Evolutionary conservation across 176 grass and related monocot genomes (phyloP), one percentile per base, ranked within the genome.

Genomic region (Eleusine indica): DNA sequence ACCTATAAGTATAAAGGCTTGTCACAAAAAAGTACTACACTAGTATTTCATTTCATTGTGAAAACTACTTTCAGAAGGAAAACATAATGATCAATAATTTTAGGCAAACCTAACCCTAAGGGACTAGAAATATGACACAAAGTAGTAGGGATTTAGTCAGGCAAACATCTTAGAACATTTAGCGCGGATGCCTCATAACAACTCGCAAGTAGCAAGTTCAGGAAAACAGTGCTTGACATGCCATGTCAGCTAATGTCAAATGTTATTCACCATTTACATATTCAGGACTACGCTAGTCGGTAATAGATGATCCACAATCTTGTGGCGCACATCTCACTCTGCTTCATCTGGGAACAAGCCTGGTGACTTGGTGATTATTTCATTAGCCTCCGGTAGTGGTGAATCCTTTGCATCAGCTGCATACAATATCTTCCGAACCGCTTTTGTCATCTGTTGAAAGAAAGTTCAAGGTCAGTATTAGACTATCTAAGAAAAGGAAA

Each of bases 371-470:
- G 65, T 88, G 56, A 94, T 87, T 64, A 97, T 91, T 80, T 91
- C 94, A 71, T 92, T 76, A 46, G 87, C 94, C 80, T 89, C 94
- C 49, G 85, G 72, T 57, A 97, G 72, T 12, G 91, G 80, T 68
- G 91, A 90, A 47, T 89, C 92, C 75, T 52, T 89, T 62, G 81
- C 89, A 87, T 94, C 92, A 29, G 92, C 64, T 11, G 94, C 85
- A 82, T 97, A 97, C 17, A 97, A 78, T 54, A 97, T 97, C 92
- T 90, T 92, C 46, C 76, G 65, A 46, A 97, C 73, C 1, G 91
- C 92, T 86, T 94, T 97, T 4, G 90, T 89, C 90, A 92, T 90
- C 94, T 97, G 21, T 70, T n/a, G 80, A 80, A 54, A 77, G 75
- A 61, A 71, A 66, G 3, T 16, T 12, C 18, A 86, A 86, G 2